Evolutionary conservation across 805 yeast genomes (phyloP), one percentile per base, ranked within the genome.

Genomic region (Sungouiella blattae): DNA sequence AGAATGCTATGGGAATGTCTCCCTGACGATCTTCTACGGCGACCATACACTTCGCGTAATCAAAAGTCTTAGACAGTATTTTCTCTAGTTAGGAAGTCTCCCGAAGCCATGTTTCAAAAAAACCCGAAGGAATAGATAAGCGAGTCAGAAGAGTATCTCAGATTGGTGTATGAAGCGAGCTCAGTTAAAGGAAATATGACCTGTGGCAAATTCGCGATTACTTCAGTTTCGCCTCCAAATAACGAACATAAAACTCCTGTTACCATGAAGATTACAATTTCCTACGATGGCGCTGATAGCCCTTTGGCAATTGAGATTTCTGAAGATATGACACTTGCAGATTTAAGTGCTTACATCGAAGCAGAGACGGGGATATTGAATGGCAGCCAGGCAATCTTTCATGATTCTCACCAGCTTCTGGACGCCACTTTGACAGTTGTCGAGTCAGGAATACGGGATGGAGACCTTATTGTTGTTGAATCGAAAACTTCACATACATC

Each of bases 311-410:
- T 85, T 1, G 95, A 87, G 34, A 71, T 87, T 4, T 73, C 86
- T 4, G 74, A 64, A 1, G 83, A 80, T 11, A 71, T 87, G 67
- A 55, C 77, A 0, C 54, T 87, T 7, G 66, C 57, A 11, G 96
- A 88, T 54, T 71, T 89, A 45, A 70, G 75, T 40, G 94, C 91
- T 0, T 78, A 82, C 44, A 52, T 88, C 7, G 82, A 80, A 41
- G 77, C 82, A 1, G 95, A 87, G 50, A 72, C 87, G 6, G 71
- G 66, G 11, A 70, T 82, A 33, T 61, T 65, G 8, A 60, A 71
- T 4, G 48, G 53, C 0, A 48, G 60, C 11, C 84, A 82, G 50
- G 56, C 64, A n/a, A 47, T 87, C 30, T 53, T 64, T 15, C 65
- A 64, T 47, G 71, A 80, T 42, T 72, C 73, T 39, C 60, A 61